These are phyloP conservation scores for Drechslera avenae DNA, from an alignment of 2,329 filamentous ascomycete genomes.

Conservation along the genomic window DNA sequence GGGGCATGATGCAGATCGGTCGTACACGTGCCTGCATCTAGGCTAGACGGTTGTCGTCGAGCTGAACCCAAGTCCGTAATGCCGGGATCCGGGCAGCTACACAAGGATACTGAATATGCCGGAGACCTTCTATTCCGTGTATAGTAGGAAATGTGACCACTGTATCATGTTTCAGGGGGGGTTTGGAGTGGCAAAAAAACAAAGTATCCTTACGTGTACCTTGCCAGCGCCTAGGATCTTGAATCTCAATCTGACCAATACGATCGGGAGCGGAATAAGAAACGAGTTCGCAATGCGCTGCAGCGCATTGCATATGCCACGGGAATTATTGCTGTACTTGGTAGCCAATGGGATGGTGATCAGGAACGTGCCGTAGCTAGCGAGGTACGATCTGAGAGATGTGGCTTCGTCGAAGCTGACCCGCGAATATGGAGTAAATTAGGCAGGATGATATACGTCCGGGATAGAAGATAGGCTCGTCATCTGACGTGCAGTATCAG, in stretches of 20 bases:
- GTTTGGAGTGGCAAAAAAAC: slow-evolving; percentile 7
- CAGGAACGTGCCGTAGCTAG: slow-evolving; percentile 10
- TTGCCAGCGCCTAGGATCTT: neutral
- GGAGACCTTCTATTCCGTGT: slow-evolving; percentile 4
- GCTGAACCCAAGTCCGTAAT: slow-evolving; percentile 24
- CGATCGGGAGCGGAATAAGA: neutral
- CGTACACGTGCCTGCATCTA: slow-evolving; percentile 19
- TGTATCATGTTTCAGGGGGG: slow-evolving; percentile 4
- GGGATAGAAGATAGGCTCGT: neutral
- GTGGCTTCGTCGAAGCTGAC: neutral
- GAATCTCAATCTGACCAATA: neutral
- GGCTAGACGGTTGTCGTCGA: slow-evolving; percentile 15
- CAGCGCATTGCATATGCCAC: neutral
- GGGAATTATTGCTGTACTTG: neutral
- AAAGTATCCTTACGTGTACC: neutral
- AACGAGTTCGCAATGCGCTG: neutral
- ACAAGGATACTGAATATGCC: slow-evolving; percentile 14
- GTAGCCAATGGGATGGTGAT: slow-evolving; percentile 5
- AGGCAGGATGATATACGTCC: neutral
- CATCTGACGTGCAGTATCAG: too few species aligned
- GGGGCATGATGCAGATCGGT: slow-evolving; percentile 16
- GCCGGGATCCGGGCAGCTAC: slow-evolving; percentile 19
- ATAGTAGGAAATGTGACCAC: slow-evolving; percentile 1
- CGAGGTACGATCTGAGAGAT: slow-evolving; percentile 17
- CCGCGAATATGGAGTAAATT: slow-evolving; percentile 1